These are phyloP conservation scores for Rhinocladiella mackenziei DNA, from an alignment of 2,329 filamentous ascomycete genomes.

Conservation along the genomic window DNA sequence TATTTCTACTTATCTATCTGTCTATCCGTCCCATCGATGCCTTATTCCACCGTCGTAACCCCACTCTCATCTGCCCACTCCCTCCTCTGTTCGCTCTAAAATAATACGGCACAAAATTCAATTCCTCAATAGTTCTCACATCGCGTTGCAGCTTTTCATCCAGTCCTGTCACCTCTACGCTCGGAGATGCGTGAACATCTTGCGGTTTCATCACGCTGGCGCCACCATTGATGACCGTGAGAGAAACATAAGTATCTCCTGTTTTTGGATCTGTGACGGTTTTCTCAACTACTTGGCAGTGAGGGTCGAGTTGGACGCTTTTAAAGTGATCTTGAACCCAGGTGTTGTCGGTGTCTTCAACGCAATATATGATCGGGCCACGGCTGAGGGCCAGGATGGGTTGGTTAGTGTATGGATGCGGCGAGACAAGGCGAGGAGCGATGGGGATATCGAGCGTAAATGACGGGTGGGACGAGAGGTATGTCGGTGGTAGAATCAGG, in stretches of 20 bases:
- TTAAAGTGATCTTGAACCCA: conserved; percentile 57
- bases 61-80: conserved; percentile 52
- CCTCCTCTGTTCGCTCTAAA: conserved; percentile 54
- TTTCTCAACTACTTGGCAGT: conserved; percentile 7
- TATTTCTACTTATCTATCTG: too few species aligned
- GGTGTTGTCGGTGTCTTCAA: conserved; percentile 56
- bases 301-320: conserved; percentile 26
- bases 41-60: conserved; percentile 19
- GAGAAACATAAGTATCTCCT: conserved; percentile 14
- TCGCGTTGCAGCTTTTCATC: background rate
- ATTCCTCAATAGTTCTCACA: conserved; percentile 28
- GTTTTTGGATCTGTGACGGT: conserved; percentile 8
- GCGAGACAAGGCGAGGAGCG: conserved; percentile 47
- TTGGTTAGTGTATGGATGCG: conserved; percentile 56
- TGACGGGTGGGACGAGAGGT: conserved; percentile 37
- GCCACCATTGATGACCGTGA: conserved; percentile 10
- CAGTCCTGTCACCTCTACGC: conserved; percentile 1
- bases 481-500: conserved; percentile 44
- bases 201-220: conserved; percentile 8
- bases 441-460: conserved; percentile 50
- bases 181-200: conserved; percentile 8
- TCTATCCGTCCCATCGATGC: too few species aligned
- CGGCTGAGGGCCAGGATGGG: conserved; percentile 52
- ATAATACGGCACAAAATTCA: conserved; percentile 55
- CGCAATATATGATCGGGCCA: conserved; percentile 58